Evolutionary conservation across 2,329 filamentous ascomycete genomes (phyloP), one percentile per base, ranked within the genome.

Genomic region (Atkinsonella hypoxylon): DNA sequence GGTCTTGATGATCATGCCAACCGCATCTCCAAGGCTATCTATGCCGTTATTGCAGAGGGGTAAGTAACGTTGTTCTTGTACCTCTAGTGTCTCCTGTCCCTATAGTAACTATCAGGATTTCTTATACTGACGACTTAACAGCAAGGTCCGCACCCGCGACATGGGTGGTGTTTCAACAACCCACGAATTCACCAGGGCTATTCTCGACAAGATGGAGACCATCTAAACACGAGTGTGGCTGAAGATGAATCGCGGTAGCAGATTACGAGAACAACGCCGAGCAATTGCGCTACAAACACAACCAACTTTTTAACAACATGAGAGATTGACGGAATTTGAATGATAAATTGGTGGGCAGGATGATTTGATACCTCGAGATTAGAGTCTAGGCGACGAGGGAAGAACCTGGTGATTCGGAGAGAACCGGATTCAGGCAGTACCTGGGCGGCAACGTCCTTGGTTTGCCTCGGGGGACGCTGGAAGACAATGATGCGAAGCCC

Each of bases 1-100:
- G 93, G 93, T 61, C 85, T 98, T 48, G 91, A 98, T 67, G 89
- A 97, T 70, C 93, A 98, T 70, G 93, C 93, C 64, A 96, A 96
- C 82, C 85, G 93, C 68, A 95, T 97, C 73, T 94, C 89, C 70
- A 91, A 91, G 78, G 85, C 86, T 59, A 74, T 83, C 61, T 84
- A 84, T 64, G 76, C 74, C 58, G 81, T 84, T 48, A 97, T 98
- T 67, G 84, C 85, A 61, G 89, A 96, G 66, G 90, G 88, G 87
- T 93, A 75, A 74, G 84, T 77, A 8, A 41, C 20, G 12, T 1
- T 1, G 0, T 11, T 20, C 9, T 12, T 51, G 58, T 22, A 3
- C 38, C 26, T 20, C 26, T 20, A 31, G 8, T 39, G 43, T 47
- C 4, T 36, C 34, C 32, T 26, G 39, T 31, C 42, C 44, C 41